Base-by-base conservation (phyloP, 2,329 filamentous ascomycete genomes). In the Sclerotinia sclerotiorum region DNA sequence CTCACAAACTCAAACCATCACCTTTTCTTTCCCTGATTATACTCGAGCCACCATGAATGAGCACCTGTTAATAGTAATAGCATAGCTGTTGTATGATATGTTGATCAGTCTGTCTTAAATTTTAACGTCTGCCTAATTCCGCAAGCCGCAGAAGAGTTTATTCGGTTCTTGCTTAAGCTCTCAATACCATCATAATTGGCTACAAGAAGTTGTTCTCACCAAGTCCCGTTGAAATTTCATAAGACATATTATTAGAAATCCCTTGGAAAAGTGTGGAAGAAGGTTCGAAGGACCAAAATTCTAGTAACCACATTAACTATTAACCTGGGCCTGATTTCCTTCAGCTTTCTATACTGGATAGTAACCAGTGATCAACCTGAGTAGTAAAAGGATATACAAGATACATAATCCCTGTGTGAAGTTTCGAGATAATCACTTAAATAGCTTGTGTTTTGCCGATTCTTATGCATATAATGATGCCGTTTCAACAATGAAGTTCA, bases 41-140 rank as follows among this genome's bases (percentile, higher is more conserved):
- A 27, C 35, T 65, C 52, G 42, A 65, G 51, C 63, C 63, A 56
- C 52, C 52, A 65, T n/a, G 63, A n/a, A 29, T 29, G 29, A 29
- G 21, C 52, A 57, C 13, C 19, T 46, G 24, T 57, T 35, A n/a
- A 65, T 24, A n/a, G 63, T 39, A n/a, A 57, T 65, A 32, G 52
- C 51, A 56, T 32, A 57, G 5, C 57, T 24, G 39, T 39, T 32
- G 35, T 56, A 48, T 32, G 39, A 55, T 46, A 65, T 35, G 3
- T 11, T 27, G 19, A 44, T 11, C 5, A 64, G 48, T 2, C 32
- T 32, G 44, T 54, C 32, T 13, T 42, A 3, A 54, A 29, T 54
- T n/a, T 13, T 42, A 3, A 54, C 49, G 15, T 64, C 27, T 64
- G 49, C 21, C 13, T 21, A 54, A 19, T 54, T 64, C 7, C 44